Evolutionary conservation across 2,329 filamentous ascomycete genomes (phyloP).

Genomic region (Pleomassaria siparia): DNA sequence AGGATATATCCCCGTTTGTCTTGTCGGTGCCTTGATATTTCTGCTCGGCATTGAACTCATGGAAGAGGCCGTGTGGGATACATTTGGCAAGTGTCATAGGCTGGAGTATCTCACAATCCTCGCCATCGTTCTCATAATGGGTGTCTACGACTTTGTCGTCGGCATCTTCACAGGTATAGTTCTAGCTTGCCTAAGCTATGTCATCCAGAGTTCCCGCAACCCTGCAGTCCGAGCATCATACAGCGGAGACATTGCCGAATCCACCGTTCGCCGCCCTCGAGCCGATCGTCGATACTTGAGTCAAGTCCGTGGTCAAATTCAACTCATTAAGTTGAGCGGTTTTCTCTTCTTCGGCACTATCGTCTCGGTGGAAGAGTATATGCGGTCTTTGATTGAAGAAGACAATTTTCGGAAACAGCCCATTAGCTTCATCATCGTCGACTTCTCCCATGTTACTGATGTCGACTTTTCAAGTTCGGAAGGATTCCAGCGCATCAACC

Average conservation of each 20-base stretch:
- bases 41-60: slow-evolving; percentile 91
- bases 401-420: slow-evolving; percentile 75
- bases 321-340: slow-evolving; percentile 86
- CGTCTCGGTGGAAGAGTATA: slow-evolving; percentile 88
- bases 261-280: slow-evolving; percentile 87
- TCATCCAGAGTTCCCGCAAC: slow-evolving; percentile 86
- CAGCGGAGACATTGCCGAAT: slow-evolving; percentile 83
- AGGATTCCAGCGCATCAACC: slow-evolving; percentile 89
- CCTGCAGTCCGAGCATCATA: slow-evolving; percentile 90
- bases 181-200: slow-evolving; percentile 85
- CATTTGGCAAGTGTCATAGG: slow-evolving; percentile 81
- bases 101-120: slow-evolving; percentile 89
- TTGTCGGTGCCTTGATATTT: slow-evolving; percentile 94
- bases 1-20: slow-evolving; percentile 93
- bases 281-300: slow-evolving; percentile 85
- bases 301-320: slow-evolving; percentile 83
- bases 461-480: slow-evolving; percentile 96
- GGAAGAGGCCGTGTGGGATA: slow-evolving; percentile 83
- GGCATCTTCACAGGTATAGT: slow-evolving; percentile 92
- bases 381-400: slow-evolving; percentile 79
- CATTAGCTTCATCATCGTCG: slow-evolving; percentile 86
- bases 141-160: slow-evolving; percentile 91
- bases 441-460: slow-evolving; percentile 85
- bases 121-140: slow-evolving; percentile 92
- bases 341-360: slow-evolving; percentile 99